These are phyloP conservation scores for Pueraria montana DNA, from an alignment of 306 rosid species.

Conservation along the genomic window DNA sequence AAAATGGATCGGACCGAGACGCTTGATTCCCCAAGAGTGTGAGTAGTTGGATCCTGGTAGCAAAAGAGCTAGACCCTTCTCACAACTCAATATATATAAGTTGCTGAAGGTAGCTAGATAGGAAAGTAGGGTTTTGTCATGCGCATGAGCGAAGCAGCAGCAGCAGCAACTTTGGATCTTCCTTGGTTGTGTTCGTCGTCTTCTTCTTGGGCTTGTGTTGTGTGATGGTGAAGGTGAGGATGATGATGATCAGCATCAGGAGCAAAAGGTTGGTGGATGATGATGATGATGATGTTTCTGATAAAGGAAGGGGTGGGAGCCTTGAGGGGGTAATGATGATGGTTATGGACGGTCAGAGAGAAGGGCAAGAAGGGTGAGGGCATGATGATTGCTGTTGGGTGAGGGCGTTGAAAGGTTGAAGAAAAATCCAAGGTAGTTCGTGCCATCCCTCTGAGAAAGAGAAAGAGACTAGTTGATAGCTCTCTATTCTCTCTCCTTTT, in stretches of 20 bases:
- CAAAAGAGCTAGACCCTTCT: constrained; percentile 54
- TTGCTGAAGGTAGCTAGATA: constrained; percentile 34
- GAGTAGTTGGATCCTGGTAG: constrained; percentile 57
- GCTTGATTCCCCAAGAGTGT: constrained; percentile 92
- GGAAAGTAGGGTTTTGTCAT: constrained; percentile 62
- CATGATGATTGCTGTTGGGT: constrained; percentile 86
- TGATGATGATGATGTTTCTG: constrained; percentile 51
- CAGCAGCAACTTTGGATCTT: constrained; percentile 27
- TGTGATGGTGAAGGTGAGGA: constrained; percentile 37
- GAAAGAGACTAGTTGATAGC: constrained; percentile 37
- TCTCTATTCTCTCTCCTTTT: constrained; percentile 52
- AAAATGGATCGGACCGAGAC: constrained; percentile 90
- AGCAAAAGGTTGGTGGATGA: constrained; percentile 32
- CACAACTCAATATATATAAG: constrained; percentile 35
- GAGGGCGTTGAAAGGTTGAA: constrained; percentile 64
- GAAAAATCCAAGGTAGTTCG: constrained; percentile 78
- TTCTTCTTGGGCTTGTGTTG: constrained; percentile 43
- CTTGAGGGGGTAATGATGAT: constrained; percentile 82
- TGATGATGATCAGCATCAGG: constrained; percentile 11
- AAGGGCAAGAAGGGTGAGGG: constrained; percentile 54
- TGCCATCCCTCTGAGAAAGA: constrained; percentile 54
- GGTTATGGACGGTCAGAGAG: constrained; percentile 64
- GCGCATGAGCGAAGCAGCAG: constrained; percentile 18
- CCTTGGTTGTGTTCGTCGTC: constrained; percentile 44
- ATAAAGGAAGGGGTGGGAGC: constrained; percentile 53